A percentile compares a stretch with the other conserved stretches of the same genome.
Evolutionary conservation across 2,329 filamentous ascomycete species (phyloP).

Genomic region (Ceratocystis harringtonii): DNA sequence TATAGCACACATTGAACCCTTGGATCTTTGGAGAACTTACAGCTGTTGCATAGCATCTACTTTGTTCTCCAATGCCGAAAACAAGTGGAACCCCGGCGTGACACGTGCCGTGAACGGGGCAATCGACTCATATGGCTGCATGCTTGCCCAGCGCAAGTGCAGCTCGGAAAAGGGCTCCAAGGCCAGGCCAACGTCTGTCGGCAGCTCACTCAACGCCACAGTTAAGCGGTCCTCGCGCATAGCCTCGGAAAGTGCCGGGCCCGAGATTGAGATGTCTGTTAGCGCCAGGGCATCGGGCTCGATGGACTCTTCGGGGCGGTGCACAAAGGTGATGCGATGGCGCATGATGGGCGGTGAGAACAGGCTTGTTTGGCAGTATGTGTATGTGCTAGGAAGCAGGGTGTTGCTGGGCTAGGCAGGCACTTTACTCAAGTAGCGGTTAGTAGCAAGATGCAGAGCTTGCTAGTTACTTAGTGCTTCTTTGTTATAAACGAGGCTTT

Average conservation of each 20-base stretch:
- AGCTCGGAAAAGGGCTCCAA: slow-evolving; percentile 53
- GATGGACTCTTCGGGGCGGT: slow-evolving; percentile 46
- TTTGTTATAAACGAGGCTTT: background rate
- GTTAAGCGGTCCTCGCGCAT: slow-evolving; percentile 70
- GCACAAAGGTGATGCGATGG: slow-evolving; percentile 66
- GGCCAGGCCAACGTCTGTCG: slow-evolving; percentile 46
- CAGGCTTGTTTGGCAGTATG: background rate
- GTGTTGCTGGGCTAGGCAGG: background rate
- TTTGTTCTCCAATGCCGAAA: slow-evolving; percentile 37
- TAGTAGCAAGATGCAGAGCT: too few species aligned
- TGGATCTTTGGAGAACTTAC: background rate
- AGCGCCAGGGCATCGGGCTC: slow-evolving; percentile 50
- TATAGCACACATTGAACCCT: background rate
- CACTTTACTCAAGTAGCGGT: background rate
- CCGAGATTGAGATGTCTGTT: slow-evolving; percentile 38
- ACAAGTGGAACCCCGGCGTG: slow-evolving; percentile 68
- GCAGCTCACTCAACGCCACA: slow-evolving; percentile 57
- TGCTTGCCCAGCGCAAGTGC: slow-evolving; percentile 64
- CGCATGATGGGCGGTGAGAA: slow-evolving; percentile 39
- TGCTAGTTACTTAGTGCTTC: background rate
- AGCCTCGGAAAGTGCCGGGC: slow-evolving; percentile 40
- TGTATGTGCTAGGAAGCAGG: background rate
- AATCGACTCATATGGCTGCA: slow-evolving; percentile 39
- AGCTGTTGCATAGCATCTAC: background rate
- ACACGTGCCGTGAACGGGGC: slow-evolving; percentile 61